Evolutionary conservation across 2,329 filamentous ascomycete species (phyloP).

Genomic region (Talaromyces verruculosus): DNA sequence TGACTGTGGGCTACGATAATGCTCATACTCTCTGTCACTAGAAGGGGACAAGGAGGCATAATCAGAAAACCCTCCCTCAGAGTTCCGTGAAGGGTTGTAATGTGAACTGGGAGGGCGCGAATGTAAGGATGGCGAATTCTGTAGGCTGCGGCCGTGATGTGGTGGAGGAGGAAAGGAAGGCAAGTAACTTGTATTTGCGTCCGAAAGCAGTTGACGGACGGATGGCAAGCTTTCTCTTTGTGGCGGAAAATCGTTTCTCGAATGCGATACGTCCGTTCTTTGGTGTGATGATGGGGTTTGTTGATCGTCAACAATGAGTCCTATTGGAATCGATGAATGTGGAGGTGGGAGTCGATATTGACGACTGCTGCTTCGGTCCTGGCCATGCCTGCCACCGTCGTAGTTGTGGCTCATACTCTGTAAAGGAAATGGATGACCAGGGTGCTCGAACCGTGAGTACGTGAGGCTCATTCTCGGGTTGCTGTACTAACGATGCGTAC

Average conservation of each 20-base stretch:
- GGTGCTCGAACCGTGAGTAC: slow-evolving; percentile 40
- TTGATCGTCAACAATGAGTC: slow-evolving; percentile 11
- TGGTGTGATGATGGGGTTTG: background rate
- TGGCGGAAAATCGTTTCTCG: background rate
- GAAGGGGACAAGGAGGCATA: slow-evolving; percentile 4
- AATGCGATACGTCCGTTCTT: slow-evolving; percentile 11
- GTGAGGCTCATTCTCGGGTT: slow-evolving; percentile 32
- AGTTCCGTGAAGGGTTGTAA: background rate
- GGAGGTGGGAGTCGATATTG: slow-evolving; percentile 46
- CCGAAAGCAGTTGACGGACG: slow-evolving; percentile 39
- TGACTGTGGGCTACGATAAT: slow-evolving; percentile 3
- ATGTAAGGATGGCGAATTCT: slow-evolving; percentile 12
- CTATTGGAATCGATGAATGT: slow-evolving; percentile 34
- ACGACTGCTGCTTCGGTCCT: slow-evolving; percentile 33
- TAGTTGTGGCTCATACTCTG: slow-evolving; percentile 30
- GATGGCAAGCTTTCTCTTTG: slow-evolving; percentile 36
- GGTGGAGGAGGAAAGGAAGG: background rate
- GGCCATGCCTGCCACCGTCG: slow-evolving; percentile 30
- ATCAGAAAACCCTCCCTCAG: background rate
- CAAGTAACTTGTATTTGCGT: slow-evolving; percentile 10
- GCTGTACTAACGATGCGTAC: background rate
- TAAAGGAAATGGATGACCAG: slow-evolving; percentile 41
- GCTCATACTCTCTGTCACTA: slow-evolving; percentile 4
- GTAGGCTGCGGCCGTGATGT: slow-evolving; percentile 7
- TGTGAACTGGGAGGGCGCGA: slow-evolving; percentile 14